A percentile compares a stretch with the other conserved stretches of the same genome.
These are phyloP conservation scores for Nothophaeocryptopus gaeumannii DNA, from an alignment of 2,329 filamentous ascomycete genomes.

Conservation along the genomic window DNA sequence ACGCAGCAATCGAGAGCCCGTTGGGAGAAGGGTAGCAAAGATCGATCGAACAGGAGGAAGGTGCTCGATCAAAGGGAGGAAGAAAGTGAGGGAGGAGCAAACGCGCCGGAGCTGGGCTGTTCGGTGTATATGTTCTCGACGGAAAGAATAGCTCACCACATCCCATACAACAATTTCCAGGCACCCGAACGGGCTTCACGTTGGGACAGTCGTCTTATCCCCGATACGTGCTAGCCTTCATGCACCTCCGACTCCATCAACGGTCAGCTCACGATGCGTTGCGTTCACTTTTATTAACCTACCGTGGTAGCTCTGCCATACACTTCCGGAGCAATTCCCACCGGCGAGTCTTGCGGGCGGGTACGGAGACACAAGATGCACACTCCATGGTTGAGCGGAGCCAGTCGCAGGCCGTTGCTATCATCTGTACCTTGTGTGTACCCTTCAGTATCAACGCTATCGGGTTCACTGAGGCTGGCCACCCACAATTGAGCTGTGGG, in stretches of 20 bases:
- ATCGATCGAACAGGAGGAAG: not conserved
- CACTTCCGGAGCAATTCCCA: not conserved
- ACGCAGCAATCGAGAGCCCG: not conserved
- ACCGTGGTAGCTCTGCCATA: not conserved
- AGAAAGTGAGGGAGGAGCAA: not conserved
- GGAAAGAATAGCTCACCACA: too few species aligned
- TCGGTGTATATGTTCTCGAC: constrained; percentile 9
- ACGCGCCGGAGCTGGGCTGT: constrained; percentile 2
- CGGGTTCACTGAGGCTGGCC: constrained; percentile 8
- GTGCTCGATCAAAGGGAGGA: not conserved
- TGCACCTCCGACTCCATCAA: constrained; percentile 13
- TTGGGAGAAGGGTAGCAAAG: not conserved
- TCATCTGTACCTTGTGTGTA: not conserved
- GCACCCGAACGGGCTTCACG: constrained; percentile 20
- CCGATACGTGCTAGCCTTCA: constrained; percentile 12
- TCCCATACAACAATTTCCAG: constrained; percentile 14
- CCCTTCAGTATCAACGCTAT: not conserved
- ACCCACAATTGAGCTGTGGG: constrained; percentile 18
- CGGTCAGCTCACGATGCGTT: constrained; percentile 7
- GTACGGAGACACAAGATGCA: constrained; percentile 4
- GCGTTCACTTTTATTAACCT: not conserved
- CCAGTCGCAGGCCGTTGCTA: not conserved
- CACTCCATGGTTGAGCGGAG: not conserved
- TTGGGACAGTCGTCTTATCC: constrained; percentile 18
- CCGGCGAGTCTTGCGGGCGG: constrained; percentile 3